These are phyloP conservation scores for Solanum medicagineum DNA, from an alignment of 257 asterid genomes.

Conservation along the genomic window DNA sequence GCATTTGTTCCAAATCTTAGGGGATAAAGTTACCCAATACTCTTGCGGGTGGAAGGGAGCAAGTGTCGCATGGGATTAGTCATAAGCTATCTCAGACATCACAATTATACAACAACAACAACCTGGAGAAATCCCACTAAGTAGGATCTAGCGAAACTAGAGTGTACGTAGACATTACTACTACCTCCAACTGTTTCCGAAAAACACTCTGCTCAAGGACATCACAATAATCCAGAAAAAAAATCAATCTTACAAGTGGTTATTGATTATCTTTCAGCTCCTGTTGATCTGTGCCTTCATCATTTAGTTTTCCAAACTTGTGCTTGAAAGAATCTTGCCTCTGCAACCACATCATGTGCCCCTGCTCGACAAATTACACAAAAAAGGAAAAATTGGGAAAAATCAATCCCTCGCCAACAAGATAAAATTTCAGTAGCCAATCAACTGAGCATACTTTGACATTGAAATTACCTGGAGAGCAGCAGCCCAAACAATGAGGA, in stretches of 20 bases:
- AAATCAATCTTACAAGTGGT: not conserved
- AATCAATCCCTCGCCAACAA: not conserved
- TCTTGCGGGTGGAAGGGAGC: no score
- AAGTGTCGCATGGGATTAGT: no score
- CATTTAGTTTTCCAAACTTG: conserved; percentile 40
- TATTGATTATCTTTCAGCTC: not conserved
- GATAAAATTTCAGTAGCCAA: not conserved
- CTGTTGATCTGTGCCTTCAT: conserved; percentile 10
- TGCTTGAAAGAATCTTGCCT: conserved; percentile 77
- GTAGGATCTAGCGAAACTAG: no score
- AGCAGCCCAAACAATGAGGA: conserved; percentile 76
- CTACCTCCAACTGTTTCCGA: no score
- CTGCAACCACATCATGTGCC: conserved; percentile 86
- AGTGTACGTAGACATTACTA: no score
- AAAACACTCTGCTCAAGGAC: no score
- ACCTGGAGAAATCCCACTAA: no score
- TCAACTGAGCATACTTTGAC: not conserved
- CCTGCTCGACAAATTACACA: conserved; percentile 22
- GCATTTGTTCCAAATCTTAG: no score
- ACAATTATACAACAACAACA: no score
- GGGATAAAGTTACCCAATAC: no score
- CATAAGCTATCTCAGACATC: no score
- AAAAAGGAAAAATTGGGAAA: not conserved
- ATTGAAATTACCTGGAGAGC: conserved; percentile 55
- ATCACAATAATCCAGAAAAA: no score